Conservation (phyloP, 148 eudicot genomes). For the Rhododendron ferrugineum region DNA sequence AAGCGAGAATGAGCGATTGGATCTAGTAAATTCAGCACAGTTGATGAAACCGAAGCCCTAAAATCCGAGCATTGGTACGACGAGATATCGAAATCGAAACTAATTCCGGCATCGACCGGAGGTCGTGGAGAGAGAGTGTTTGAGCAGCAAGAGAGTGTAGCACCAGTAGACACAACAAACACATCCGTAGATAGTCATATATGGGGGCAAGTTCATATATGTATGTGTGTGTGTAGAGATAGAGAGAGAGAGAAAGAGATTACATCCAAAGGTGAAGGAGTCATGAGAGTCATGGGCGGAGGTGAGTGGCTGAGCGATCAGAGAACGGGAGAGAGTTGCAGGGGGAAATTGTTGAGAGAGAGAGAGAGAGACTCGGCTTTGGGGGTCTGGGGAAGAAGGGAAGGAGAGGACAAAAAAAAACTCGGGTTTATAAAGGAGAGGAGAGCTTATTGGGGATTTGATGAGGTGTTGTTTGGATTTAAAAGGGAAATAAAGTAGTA, state of each 20-base stretch:
- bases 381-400: neutral
- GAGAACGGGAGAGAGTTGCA: conserved; percentile 5
- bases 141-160: neutral
- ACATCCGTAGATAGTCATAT: neutral
- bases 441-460: neutral
- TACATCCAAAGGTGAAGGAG: conserved; percentile 24
- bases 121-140: neutral
- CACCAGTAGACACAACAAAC: neutral
- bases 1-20: conserved; percentile 14
- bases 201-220: neutral
- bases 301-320: neutral
- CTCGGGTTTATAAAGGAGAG: neutral
- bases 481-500: neutral
- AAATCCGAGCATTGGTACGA: neutral
- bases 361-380: neutral
- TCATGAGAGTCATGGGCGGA: conserved; percentile 24
- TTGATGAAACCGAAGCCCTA: conserved; percentile 10
- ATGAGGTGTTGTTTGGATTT: neutral
- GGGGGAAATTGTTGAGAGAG: neutral
- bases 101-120: neutral
- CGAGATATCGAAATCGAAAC: neutral
- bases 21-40: conserved; percentile 12
- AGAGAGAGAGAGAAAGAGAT: conserved; percentile 9
- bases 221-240: neutral
- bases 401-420: neutral